Evolutionary conservation across 306 rosid species (phyloP).

Genomic region (Trifolium subterraneum): DNA sequence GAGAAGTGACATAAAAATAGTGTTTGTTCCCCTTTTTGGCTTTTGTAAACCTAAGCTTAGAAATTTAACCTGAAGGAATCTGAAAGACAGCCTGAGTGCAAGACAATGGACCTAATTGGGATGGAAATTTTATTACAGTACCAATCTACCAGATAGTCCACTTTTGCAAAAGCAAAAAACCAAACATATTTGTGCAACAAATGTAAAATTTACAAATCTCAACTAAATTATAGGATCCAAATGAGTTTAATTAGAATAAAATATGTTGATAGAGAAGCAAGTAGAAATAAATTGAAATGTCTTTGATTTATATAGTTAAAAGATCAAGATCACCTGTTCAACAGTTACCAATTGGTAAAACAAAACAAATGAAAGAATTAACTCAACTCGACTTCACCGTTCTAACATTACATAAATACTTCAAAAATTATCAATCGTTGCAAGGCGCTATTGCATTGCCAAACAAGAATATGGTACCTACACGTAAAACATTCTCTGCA

Average conservation of each 20-base stretch:
- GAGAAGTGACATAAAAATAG: background rate
- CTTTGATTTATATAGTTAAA: conserved; percentile 42
- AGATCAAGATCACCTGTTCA: conserved; percentile 41
- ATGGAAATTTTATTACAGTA: too few species aligned
- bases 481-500: conserved; percentile 34
- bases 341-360: conserved; percentile 46
- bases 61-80: background rate
- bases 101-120: too few species aligned
- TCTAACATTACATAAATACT: conserved; percentile 47
- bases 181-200: conserved; percentile 4
- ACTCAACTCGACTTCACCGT: conserved; percentile 47
- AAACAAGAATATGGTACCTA: conserved; percentile 35
- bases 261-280: background rate
- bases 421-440: conserved; percentile 41
- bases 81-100: background rate
- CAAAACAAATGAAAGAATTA: conserved; percentile 57
- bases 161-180: background rate
- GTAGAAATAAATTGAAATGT: conserved; percentile 34
- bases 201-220: background rate
- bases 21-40: background rate
- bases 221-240: conserved; percentile 1
- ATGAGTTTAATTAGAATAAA: background rate
- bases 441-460: conserved; percentile 44
- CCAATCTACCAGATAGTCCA: background rate
- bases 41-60: background rate